phyloP scores from a whole-genome alignment of 371 early-diverging fungal species.

The Zopfochytrium polystomum region DNA sequence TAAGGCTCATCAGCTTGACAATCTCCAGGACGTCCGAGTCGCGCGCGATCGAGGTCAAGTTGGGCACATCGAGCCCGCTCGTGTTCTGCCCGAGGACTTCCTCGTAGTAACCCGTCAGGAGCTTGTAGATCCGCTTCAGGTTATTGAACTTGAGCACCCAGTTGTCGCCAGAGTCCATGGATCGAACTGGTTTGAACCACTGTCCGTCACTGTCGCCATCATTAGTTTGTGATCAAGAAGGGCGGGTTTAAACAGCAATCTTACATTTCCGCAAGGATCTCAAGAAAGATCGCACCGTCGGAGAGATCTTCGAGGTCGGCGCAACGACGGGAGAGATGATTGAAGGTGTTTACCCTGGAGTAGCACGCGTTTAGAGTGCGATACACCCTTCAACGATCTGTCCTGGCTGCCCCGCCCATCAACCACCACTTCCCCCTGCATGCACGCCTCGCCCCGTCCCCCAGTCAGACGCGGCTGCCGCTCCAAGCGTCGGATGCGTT shows the following conservation, averaged over 20 bases:
- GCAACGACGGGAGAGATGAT: conserved; percentile 60
- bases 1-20: conserved; percentile 73
- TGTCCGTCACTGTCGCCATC: conserved; percentile 60
- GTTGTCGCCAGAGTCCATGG: conserved; percentile 77
- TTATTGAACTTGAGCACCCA: conserved; percentile 92
- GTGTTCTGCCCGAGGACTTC: conserved; percentile 61
- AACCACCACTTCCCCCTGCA: too few species aligned
- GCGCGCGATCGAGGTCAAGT: conserved; percentile 79
- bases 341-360: conserved; percentile 71
- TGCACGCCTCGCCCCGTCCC: too few species aligned
- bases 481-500: too few species aligned
- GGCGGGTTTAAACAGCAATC: conserved; percentile 8
- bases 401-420: too few species aligned
- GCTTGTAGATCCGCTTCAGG: conserved; percentile 80
- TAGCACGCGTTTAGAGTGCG: too few species aligned
- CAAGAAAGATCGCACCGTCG: conserved; percentile 76
- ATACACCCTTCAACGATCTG: too few species aligned
- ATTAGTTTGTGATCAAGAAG: neutral
- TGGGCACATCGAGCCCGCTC: conserved; percentile 57
- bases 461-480: too few species aligned
- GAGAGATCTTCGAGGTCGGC: conserved; percentile 66
- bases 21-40: conserved; percentile 68
- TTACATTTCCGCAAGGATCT: conserved; percentile 82
- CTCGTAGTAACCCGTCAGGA: conserved; percentile 79
- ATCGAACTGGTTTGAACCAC: conserved; percentile 80